phyloP scores from a whole-genome alignment of 805 yeast genomes.

The Kodamaea neixiangensis region DNA sequence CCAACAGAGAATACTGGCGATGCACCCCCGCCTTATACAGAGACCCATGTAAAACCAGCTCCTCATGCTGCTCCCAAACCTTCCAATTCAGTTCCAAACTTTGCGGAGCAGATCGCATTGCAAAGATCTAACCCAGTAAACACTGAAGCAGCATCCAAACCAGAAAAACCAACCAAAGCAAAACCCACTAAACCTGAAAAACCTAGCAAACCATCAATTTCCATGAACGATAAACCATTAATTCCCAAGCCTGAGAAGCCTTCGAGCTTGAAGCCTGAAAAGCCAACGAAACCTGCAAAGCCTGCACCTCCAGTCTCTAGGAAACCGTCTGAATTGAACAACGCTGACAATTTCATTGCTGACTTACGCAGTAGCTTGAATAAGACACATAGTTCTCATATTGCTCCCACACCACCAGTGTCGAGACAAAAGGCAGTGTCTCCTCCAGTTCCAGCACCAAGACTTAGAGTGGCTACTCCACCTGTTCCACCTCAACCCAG shows the following conservation, averaged over 20 bases:
- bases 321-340: neutral
- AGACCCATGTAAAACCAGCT: slow-evolving; percentile 12
- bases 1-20: neutral
- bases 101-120: slow-evolving; percentile 31
- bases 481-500: slow-evolving; percentile 2
- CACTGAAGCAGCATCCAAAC: neutral
- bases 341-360: slow-evolving; percentile 6
- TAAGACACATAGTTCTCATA: neutral
- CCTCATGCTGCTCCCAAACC: no score
- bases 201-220: slow-evolving; percentile 17
- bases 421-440: neutral
- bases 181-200: slow-evolving; percentile 21
- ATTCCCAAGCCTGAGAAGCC: slow-evolving; percentile 1
- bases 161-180: slow-evolving; percentile 4
- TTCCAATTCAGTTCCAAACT: slow-evolving; percentile 29
- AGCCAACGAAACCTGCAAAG: slow-evolving; percentile 1
- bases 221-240: slow-evolving; percentile 8
- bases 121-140: slow-evolving; percentile 3
- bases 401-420: neutral
- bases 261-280: neutral
- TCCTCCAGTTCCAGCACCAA: slow-evolving; percentile 1
- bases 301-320: slow-evolving; percentile 6
- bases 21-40: neutral
- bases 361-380: slow-evolving; percentile 12
- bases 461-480: neutral